Evolutionary conservation across 2,329 filamentous ascomycete species (phyloP).

Genomic region (Acarospora socialis): DNA sequence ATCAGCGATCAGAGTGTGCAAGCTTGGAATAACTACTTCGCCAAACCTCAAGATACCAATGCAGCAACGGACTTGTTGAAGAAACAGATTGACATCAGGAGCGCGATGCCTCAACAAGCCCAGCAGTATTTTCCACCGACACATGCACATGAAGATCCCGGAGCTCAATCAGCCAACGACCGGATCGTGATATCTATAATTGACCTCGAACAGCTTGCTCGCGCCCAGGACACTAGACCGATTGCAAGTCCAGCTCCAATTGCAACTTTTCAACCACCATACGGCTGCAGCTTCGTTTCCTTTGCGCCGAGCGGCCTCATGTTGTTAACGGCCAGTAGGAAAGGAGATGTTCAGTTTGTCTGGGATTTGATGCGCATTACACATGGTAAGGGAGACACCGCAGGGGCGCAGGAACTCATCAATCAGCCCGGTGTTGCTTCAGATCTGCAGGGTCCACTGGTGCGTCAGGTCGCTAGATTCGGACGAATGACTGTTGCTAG

Average conservation of each 20-base stretch:
- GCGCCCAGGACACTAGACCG: slow-evolving; percentile 19
- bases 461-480: slow-evolving; percentile 78
- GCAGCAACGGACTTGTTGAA: slow-evolving; percentile 1
- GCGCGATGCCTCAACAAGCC: too few relatives aligned
- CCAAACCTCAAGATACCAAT: slow-evolving; percentile 23
- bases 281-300: slow-evolving; percentile 36
- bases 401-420: slow-evolving; percentile 24
- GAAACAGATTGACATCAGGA: too few relatives aligned
- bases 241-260: slow-evolving; percentile 23
- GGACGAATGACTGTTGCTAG: slow-evolving; percentile 83
- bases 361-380: slow-evolving; percentile 36
- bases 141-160: slow-evolving; percentile 25
- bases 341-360: slow-evolving; percentile 36
- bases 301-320: slow-evolving; percentile 33
- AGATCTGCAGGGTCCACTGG: slow-evolving; percentile 23
- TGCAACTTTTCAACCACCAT: slow-evolving; percentile 32
- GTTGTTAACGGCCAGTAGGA: slow-evolving; percentile 33
- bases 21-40: slow-evolving; percentile 37
- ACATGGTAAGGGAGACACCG: slow-evolving; percentile 26
- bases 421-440: slow-evolving; percentile 15
- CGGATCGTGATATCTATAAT: slow-evolving; percentile 33
- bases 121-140: slow-evolving; percentile 12
- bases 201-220: slow-evolving; percentile 30
- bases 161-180: slow-evolving; percentile 22
- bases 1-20: slow-evolving; percentile 35